Evolutionary conservation across 345 rosid genomes (phyloP).

Genomic region (Zanthoxylum bungeanum): DNA sequence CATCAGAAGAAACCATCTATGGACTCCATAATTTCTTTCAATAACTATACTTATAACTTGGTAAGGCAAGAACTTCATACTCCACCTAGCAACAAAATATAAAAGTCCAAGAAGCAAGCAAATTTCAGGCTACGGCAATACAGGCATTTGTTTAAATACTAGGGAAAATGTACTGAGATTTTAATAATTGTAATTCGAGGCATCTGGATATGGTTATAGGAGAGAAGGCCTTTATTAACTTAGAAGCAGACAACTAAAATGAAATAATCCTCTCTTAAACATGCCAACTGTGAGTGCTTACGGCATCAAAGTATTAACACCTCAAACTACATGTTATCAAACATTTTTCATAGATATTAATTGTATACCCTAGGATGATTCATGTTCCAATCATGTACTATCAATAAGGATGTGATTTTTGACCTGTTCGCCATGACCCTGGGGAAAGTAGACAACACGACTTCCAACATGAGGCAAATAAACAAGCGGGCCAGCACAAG

Average conservation of each 20-base stretch:
- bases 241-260: not conserved
- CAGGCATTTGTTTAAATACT: not conserved
- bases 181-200: not conserved
- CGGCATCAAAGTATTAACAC: not conserved
- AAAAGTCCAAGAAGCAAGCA: not conserved
- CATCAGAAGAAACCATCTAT: not conserved
- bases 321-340: not conserved
- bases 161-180: not conserved
- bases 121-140: not conserved
- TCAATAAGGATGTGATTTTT: not conserved
- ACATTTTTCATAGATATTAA: not conserved
- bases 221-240: not conserved
- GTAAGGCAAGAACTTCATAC: not conserved
- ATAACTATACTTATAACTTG: not conserved
- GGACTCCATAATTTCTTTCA: not conserved
- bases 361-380: not conserved
- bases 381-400: not conserved
- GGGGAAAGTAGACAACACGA: slow-evolving; percentile 89
- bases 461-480: slow-evolving; percentile 82
- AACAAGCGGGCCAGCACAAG: slow-evolving; percentile 92
- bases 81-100: not conserved
- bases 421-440: slow-evolving; percentile 98
- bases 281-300: not conserved
- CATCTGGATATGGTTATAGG: not conserved
- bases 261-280: not conserved